Base-by-base conservation (phyloP, 2,329 filamentous ascomycete species). In the Neodidymelliopsis sp. region DNA sequence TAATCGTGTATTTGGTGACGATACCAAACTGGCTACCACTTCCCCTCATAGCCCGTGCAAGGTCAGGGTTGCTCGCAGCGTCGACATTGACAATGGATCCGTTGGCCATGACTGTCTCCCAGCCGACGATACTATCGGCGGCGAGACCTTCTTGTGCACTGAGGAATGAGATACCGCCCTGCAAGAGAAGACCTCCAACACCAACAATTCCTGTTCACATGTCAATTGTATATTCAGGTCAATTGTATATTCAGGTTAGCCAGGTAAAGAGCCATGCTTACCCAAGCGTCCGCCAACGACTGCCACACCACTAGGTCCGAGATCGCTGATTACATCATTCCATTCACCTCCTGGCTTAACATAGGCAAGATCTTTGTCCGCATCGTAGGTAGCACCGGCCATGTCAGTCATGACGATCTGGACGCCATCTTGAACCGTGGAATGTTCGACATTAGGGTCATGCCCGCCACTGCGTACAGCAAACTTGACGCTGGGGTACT, bases 281-380 rank as follows among this genome's bases (percentile, higher is more conserved):
- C 59, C 60, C 15, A 68, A 36, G 9, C 63, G 54, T 36, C 62
- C 64, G 34, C 64, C 57, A n/a, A 68, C 55, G 34, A 74, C 62
- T 8, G 72, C 66, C 13, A 74, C 67, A 5, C 71, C 70, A 16
- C 64, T 56, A 13, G 66, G 53, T n/a, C 67, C 67, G 20, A 75
- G 56, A 5, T 63, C 58, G 2, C 63, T 59, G 29, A 74, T 65
- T 4, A 75, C 72, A 48, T 75, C 69, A 41, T 73, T 72, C 72
- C 72, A 75, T 48, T 74, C 67, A 18, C 72, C 72, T 20, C 73
- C 73, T 1, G 73, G 72, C 44, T 69, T 72, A 12, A 76, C 70
- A 39, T 65, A 69, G 4, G 74, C 72, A 9, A 75, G 54, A 20
- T 56, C 54, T n/a, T 65, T 69, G 6, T 47, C 54, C 2, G 59